A percentile compares a stretch with the other conserved stretches of the same genome.
Conservation (phyloP, 2,329 filamentous ascomycete genomes). For the Fusarium concolor region DNA sequence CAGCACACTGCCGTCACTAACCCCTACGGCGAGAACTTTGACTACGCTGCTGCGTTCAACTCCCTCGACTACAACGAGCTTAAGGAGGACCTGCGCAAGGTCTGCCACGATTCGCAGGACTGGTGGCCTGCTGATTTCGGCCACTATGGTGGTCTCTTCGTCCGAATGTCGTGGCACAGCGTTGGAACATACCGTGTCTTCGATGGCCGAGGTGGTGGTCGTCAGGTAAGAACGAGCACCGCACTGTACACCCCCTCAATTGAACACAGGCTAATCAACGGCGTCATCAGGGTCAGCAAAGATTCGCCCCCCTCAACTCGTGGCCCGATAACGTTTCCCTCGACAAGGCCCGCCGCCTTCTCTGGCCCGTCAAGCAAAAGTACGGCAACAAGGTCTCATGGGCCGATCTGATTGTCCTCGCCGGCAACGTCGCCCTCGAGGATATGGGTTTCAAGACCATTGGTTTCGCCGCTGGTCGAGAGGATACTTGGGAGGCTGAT, state of each 20-base stretch:
- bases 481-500: slow-evolving; percentile 80
- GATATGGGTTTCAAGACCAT: slow-evolving; percentile 80
- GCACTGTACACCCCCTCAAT: neutral
- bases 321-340: slow-evolving; percentile 84
- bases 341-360: slow-evolving; percentile 82
- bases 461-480: slow-evolving; percentile 78
- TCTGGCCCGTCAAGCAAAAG: slow-evolving; percentile 86
- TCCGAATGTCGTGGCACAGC: slow-evolving; percentile 85
- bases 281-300: slow-evolving; percentile 70
- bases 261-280: slow-evolving; percentile 1
- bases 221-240: slow-evolving; percentile 56
- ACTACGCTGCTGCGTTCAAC: slow-evolving; percentile 34
- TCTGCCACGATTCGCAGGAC: slow-evolving; percentile 82
- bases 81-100: slow-evolving; percentile 76
- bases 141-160: slow-evolving; percentile 83
- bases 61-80: slow-evolving; percentile 59
- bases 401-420: slow-evolving; percentile 78
- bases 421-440: slow-evolving; percentile 82
- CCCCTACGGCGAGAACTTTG: slow-evolving; percentile 33
- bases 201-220: slow-evolving; percentile 80
- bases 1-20: slow-evolving; percentile 30
- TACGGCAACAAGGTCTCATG: slow-evolving; percentile 86
- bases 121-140: slow-evolving; percentile 88
- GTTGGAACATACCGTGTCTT: slow-evolving; percentile 81
- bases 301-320: slow-evolving; percentile 83